These are phyloP conservation scores for Euphrasia confusa DNA, from an alignment of 257 asterid species.

Conservation along the genomic window DNA sequence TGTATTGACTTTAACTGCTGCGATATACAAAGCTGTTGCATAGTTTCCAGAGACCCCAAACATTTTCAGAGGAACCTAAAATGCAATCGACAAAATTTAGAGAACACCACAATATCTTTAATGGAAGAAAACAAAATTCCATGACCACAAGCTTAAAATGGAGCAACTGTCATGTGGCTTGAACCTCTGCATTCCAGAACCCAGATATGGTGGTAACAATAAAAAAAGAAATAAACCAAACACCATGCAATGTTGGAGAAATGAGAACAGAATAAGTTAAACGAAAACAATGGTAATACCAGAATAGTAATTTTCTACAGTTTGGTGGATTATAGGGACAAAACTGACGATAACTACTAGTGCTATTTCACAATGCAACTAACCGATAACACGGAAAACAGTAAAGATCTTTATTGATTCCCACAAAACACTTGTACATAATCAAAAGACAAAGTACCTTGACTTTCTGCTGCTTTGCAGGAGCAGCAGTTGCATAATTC, in stretches of 20 bases:
- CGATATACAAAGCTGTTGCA: slow-evolving; percentile 80
- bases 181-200: too few relatives aligned
- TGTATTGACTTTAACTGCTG: slow-evolving; percentile 68
- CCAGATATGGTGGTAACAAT: too few relatives aligned
- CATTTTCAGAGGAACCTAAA: slow-evolving; percentile 75
- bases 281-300: neutral
- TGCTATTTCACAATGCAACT: neutral
- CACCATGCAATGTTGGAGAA: neutral
- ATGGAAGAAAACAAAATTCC: neutral
- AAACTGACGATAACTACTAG: neutral
- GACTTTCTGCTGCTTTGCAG: slow-evolving; percentile 49
- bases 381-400: neutral
- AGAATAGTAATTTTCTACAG: neutral
- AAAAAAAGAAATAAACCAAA: neutral
- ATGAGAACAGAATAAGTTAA: neutral
- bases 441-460: slow-evolving; percentile 41
- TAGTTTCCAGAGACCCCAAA: slow-evolving; percentile 88
- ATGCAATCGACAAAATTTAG: slow-evolving; percentile 14
- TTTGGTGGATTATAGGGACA: neutral
- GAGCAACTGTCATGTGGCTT: too few relatives aligned
- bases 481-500: slow-evolving; percentile 43
- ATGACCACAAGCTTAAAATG: too few relatives aligned
- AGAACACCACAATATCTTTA: neutral
- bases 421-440: neutral
- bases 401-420: neutral